phyloP scores from a whole-genome alignment of 1,284 basidiomycete genomes.

The Trametes pubescens region DNA sequence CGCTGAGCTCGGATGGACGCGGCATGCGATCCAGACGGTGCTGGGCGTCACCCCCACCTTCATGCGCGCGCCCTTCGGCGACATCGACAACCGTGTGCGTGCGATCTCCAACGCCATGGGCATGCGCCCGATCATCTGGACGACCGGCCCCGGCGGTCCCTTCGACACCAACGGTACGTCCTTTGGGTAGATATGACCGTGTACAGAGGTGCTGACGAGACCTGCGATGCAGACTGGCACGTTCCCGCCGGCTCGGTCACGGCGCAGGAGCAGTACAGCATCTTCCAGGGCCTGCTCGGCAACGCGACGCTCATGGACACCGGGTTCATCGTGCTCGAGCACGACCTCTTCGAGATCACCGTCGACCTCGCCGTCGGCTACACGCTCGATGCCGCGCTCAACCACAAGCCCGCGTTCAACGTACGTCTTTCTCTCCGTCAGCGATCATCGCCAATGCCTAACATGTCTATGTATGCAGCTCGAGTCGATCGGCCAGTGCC shows the following conservation, averaged over 20 bases:
- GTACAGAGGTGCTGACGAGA: background rate
- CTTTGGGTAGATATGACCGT: background rate
- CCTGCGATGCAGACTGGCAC: constrained; percentile 72
- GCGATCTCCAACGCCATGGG: constrained; percentile 87
- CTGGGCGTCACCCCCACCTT: constrained; percentile 83
- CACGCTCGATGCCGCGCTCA: constrained; percentile 76
- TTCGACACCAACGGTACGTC: constrained; percentile 83
- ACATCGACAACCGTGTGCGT: constrained; percentile 85
- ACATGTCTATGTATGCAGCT: constrained; percentile 51
- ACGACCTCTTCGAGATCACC: constrained; percentile 86
- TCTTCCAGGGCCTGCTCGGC: constrained; percentile 68
- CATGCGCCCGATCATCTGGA: constrained; percentile 84
- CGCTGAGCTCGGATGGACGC: constrained; percentile 93
- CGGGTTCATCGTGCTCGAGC: constrained; percentile 90
- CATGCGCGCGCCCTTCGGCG: constrained; percentile 62
- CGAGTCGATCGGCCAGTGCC: constrained; percentile 71
- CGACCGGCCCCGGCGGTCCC: constrained; percentile 61
- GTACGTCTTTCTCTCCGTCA: constrained; percentile 42
- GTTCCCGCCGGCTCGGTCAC: constrained; percentile 77
- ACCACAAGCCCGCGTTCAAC: constrained; percentile 65
- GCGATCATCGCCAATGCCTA: background rate
- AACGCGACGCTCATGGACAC: constrained; percentile 66
- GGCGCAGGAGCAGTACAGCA: constrained; percentile 60
- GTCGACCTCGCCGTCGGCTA: constrained; percentile 91
- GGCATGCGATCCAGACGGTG: constrained; percentile 79